Percentiles rank a stretch among this genome's conserved stretches.
Conservation (phyloP, 2,329 filamentous ascomycete species). For the Microdochium trichocladiopsis region DNA sequence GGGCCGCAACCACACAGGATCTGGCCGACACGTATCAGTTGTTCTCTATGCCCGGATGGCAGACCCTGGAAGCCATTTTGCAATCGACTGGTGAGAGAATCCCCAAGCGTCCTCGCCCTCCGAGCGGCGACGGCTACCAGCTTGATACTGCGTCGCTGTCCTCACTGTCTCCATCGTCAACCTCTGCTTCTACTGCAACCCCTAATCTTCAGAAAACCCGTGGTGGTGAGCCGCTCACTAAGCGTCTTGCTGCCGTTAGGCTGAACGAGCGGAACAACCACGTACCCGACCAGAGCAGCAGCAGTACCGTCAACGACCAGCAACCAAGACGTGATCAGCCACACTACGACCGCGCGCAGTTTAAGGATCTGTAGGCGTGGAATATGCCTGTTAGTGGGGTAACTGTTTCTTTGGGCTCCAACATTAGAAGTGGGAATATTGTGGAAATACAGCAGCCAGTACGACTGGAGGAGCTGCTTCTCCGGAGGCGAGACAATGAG, state of each 20-base stretch:
- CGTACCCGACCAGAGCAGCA: not conserved
- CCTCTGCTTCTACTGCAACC: constrained; percentile 10
- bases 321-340: not conserved
- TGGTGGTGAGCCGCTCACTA: constrained; percentile 24
- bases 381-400: not conserved
- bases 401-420: too few relatives aligned
- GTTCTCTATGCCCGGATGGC: constrained; percentile 84
- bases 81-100: constrained; percentile 96
- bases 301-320: not conserved
- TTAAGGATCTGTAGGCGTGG: not conserved
- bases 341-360: not conserved
- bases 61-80: constrained; percentile 86
- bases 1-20: constrained; percentile 75
- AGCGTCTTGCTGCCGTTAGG: constrained; percentile 29
- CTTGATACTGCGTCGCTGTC: constrained; percentile 7
- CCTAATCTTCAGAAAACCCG: constrained; percentile 10
- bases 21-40: constrained; percentile 75
- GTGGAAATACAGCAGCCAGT: too few relatives aligned
- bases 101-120: constrained; percentile 60
- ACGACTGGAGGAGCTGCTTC: too few relatives aligned
- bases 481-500: too few relatives aligned
- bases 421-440: too few relatives aligned
- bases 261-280: constrained; percentile 17
- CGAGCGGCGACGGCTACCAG: constrained; percentile 25
- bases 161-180: constrained; percentile 7